Conservation (phyloP, 139 green algal species). For the Ettlia oleoabundans region DNA sequence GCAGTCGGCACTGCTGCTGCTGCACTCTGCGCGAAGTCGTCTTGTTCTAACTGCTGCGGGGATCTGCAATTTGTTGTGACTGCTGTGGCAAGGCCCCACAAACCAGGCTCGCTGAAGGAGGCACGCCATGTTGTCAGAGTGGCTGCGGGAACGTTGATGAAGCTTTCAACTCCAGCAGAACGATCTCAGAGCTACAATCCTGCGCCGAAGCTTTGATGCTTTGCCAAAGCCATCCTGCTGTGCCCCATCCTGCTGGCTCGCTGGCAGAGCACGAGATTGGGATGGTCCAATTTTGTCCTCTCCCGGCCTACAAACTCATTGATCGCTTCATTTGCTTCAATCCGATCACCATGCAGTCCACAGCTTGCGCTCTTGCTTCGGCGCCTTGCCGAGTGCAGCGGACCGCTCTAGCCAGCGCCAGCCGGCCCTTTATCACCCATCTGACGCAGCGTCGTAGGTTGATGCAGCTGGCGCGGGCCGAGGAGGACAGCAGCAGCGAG, state of each 20-base stretch:
- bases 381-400: background rate
- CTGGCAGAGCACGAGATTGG: too few species aligned
- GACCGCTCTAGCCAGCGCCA: background rate
- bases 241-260: background rate
- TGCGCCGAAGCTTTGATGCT: too few species aligned
- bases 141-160: too few species aligned
- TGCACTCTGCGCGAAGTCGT: background rate
- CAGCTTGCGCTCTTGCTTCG: background rate
- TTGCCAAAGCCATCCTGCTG: background rate
- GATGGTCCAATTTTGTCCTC: too few species aligned
- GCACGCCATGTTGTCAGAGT: too few species aligned
- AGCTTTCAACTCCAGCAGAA: too few species aligned
- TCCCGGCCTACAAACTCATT: too few species aligned
- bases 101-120: constrained; percentile 1
- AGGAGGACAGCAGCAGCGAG: constrained; percentile 25
- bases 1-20: background rate
- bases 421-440: background rate
- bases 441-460: background rate
- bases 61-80: background rate
- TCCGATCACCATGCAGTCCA: background rate
- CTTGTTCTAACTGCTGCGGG: background rate
- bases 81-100: background rate
- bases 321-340: background rate
- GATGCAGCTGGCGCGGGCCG: constrained; percentile 8
- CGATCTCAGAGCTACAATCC: too few species aligned